A percentile compares a stretch with the other conserved stretches of the same genome.
Evolutionary conservation across 306 rosid genomes (phyloP).

Genomic region (Casuarina cunninghamiana): DNA sequence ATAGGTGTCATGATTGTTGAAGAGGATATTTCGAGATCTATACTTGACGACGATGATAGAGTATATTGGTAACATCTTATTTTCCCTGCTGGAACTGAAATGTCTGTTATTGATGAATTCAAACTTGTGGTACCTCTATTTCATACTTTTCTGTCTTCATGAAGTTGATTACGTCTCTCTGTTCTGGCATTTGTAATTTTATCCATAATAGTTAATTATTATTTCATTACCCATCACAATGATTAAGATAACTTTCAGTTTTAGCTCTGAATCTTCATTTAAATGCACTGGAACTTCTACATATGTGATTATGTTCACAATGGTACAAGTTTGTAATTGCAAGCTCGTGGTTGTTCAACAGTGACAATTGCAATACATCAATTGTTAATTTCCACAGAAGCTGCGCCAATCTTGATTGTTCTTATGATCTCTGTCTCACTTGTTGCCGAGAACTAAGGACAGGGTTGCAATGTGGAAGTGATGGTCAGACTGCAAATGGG

Average conservation of each 20-base stretch:
- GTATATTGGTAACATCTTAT: conserved; percentile 58
- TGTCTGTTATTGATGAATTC: conserved; percentile 13
- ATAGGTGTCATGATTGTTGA: conserved; percentile 46
- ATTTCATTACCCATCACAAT: not conserved
- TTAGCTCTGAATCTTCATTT: not conserved
- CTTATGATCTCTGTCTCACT: conserved; percentile 62
- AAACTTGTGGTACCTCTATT: conserved; percentile 14
- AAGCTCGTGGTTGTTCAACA: conserved; percentile 32
- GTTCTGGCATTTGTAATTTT: conserved; percentile 6
- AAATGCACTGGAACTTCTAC: not conserved
- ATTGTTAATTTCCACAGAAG: conserved; percentile 72
- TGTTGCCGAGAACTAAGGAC: conserved; percentile 59
- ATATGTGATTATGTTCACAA: not conserved
- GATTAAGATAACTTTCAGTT: not conserved
- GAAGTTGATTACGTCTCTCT: not conserved
- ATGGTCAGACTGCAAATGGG: conserved; percentile 24
- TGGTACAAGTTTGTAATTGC: not conserved
- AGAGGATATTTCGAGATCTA: conserved; percentile 46
- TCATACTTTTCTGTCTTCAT: conserved; percentile 11
- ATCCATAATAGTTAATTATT: conserved; percentile 13
- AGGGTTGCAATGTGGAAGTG: conserved; percentile 35
- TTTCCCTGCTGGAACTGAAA: conserved; percentile 30
- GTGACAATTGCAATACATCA: conserved; percentile 73
- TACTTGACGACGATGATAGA: conserved; percentile 57
- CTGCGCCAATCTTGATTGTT: conserved; percentile 57